Evolutionary conservation across 768 basidiomycete species (phyloP), one percentile per base, ranked within the genome.

Genomic region (Trametes meyenii): DNA sequence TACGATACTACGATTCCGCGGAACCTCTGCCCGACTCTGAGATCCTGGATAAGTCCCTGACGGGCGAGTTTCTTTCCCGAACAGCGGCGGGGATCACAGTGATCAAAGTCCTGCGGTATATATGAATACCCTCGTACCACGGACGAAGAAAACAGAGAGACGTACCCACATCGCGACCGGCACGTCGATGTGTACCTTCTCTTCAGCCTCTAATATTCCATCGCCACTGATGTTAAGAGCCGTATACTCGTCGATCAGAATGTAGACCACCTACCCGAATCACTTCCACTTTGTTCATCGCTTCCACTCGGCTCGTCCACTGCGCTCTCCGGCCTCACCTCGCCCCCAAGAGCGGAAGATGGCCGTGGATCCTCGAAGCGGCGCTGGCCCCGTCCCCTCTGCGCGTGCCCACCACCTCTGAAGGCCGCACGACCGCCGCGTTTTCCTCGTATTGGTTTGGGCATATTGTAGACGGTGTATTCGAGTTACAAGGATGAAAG

Each of bases 81-180:
- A 67, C 89, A 91, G 55, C 85, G 78, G 49, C 88, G 87, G 0
- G 96, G 96, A 73, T 99, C 96, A 71, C 97, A 99, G 72, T 99
- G 97, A 72, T 92, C 89, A 75, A 99, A 98, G 72, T 99, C 96
- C 95, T 96, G 58, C 6, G 7, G 23, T 1, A 44, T 2, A 3
- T 2, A 23, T 52, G 5, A 52, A 7, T 11, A 36, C 1, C 12
- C 33, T 36, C 13, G n/a, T 8, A n/a, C n/a, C n/a, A 45, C 21
- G 1, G 10, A 13, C 23, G 29, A 21, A 13, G 4, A 45, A 2
- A 13, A 65, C 69, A 55, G 16, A 70, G 21, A 46, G 48, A 80
- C 94, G 74, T 59, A 90, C 94, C 96, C 96, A 98, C 96, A 98
- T 98, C 38, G 93, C 95, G 3, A 97, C 88, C 2, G 94, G 93